Percentiles rank a stretch among this genome's conserved stretches.
Conservation (phyloP, 2,329 filamentous ascomycete species). For the Diaporthe batatas region DNA sequence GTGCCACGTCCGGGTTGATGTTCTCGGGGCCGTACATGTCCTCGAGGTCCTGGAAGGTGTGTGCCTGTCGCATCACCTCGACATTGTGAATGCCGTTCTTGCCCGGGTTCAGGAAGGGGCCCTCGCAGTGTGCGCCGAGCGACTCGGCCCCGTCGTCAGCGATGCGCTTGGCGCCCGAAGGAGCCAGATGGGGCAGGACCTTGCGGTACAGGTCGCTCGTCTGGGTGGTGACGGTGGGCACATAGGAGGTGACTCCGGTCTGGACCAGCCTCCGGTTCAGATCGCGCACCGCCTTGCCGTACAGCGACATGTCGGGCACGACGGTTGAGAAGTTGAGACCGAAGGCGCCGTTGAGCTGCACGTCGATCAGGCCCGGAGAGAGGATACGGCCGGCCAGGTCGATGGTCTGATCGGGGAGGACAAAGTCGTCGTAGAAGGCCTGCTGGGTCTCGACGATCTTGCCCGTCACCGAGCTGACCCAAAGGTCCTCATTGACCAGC, state of each 20-base stretch:
- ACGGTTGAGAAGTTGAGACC: conserved; percentile 91
- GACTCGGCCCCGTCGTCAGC: conserved; percentile 83
- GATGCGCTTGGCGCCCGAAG: conserved; percentile 72
- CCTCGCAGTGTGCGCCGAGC: conserved; percentile 90
- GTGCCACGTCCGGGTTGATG: conserved; percentile 59
- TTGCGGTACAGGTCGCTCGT: conserved; percentile 84
- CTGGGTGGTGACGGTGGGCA: conserved; percentile 87
- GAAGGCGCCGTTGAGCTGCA: conserved; percentile 91
- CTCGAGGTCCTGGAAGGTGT: conserved; percentile 75
- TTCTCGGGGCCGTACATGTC: conserved; percentile 81
- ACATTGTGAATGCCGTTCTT: conserved; percentile 90
- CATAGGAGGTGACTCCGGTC: conserved; percentile 86
- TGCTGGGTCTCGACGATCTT: conserved; percentile 82
- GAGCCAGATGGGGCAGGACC: conserved; percentile 82
- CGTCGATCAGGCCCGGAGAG: conserved; percentile 88
- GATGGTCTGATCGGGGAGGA: conserved; percentile 79
- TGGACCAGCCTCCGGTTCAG: conserved; percentile 78
- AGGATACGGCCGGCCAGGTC: conserved; percentile 87
- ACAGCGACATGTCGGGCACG: conserved; percentile 73
- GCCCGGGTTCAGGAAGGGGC: conserved; percentile 84
- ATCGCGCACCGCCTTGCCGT: conserved; percentile 76
- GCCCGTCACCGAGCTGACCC: conserved; percentile 85
- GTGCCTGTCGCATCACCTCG: conserved; percentile 75
- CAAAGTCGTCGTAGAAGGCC: conserved; percentile 76
- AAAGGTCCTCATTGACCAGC: conserved; percentile 84